phyloP scores from a whole-genome alignment of 202 grass and related monocot genomes.

The Bolboschoenoplectus hybrid region DNA sequence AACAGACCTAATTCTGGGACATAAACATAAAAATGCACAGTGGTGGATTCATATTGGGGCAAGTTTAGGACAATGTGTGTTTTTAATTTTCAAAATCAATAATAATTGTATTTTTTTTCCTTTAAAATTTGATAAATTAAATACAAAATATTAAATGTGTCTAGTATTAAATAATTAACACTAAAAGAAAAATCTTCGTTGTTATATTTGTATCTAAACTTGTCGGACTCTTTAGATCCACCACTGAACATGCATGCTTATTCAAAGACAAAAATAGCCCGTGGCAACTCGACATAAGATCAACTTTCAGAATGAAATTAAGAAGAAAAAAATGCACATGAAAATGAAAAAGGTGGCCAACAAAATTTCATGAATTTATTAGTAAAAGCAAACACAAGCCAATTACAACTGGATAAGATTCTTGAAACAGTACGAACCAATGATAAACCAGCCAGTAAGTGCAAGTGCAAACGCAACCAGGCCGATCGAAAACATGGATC shows the following conservation, averaged over 20 bases:
- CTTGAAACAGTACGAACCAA: slow-evolving; percentile 87
- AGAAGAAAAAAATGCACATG: background rate
- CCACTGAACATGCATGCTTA: background rate
- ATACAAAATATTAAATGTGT: no score
- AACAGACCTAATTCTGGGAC: background rate
- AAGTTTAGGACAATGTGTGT: no score
- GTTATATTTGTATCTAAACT: no score
- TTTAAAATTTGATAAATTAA: no score
- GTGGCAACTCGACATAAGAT: background rate
- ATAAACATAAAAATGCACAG: background rate
- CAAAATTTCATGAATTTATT: background rate
- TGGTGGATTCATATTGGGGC: no score
- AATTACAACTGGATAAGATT: slow-evolving; percentile 70
- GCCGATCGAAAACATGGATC: slow-evolving; percentile 53
- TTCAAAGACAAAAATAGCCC: background rate
- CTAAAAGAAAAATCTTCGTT: no score
- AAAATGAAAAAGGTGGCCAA: background rate
- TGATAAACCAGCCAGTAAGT: slow-evolving; percentile 73
- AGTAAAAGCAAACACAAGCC: background rate
- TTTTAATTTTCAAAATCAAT: no score
- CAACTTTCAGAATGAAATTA: background rate
- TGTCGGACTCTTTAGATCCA: no score
- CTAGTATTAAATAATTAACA: no score
- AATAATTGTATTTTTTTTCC: no score
- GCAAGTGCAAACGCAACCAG: slow-evolving; percentile 47